These are phyloP conservation scores for Aspergillus piperis DNA, from an alignment of 2,329 filamentous ascomycete species.

Conservation along the genomic window DNA sequence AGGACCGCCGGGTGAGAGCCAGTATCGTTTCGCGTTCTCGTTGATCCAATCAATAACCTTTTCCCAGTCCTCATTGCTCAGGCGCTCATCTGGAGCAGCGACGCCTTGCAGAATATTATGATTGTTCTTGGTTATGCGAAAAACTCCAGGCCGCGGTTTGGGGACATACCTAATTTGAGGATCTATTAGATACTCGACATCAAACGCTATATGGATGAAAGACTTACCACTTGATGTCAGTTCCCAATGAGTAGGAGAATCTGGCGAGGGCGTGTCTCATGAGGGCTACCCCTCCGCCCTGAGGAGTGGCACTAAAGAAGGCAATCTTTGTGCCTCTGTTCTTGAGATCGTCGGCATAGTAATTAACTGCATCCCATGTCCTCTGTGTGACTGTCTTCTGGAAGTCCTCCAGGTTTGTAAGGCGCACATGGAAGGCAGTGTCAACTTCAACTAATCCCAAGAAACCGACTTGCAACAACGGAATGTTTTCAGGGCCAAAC, in stretches of 20 bases:
- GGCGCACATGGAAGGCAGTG: conserved; percentile 62
- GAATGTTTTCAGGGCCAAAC: conserved; percentile 72
- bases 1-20: conserved; percentile 69
- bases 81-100: conserved; percentile 63
- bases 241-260: conserved; percentile 65
- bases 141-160: conserved; percentile 75
- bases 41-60: conserved; percentile 71
- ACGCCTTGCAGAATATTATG: conserved; percentile 88
- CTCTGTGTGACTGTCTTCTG: conserved; percentile 59
- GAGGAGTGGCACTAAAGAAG: conserved; percentile 78
- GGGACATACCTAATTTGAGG: conserved; percentile 61
- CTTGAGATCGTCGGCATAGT: conserved; percentile 65
- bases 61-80: conserved; percentile 62
- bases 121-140: conserved; percentile 81
- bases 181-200: not conserved
- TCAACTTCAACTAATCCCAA: conserved; percentile 72
- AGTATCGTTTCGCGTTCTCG: conserved; percentile 73
- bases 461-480: conserved; percentile 66
- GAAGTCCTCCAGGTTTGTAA: conserved; percentile 62
- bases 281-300: conserved; percentile 78
- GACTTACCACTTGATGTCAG: conserved; percentile 72
- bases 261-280: conserved; percentile 79
- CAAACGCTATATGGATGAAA: not conserved
- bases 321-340: conserved; percentile 67
- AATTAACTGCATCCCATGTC: conserved; percentile 67